Conservation (phyloP, 768 basidiomycete genomes). For the Tulasnella calospora region DNA sequence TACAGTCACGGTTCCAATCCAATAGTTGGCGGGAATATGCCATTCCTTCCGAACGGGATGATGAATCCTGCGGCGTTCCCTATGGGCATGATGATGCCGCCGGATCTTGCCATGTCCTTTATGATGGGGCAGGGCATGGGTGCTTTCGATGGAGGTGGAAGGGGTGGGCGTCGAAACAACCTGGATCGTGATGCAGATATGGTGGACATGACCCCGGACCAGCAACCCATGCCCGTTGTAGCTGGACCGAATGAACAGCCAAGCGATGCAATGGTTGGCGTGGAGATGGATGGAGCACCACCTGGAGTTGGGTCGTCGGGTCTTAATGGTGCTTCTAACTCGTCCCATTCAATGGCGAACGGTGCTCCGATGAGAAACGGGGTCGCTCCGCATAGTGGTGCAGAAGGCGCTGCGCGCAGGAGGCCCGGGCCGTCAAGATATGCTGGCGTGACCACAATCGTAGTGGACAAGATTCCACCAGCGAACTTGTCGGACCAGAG, state of each 20-base stretch:
- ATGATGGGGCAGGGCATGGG: constrained; percentile 23
- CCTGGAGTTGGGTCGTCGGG: neutral
- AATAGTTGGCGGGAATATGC: constrained; percentile 43
- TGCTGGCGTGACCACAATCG: constrained; percentile 70
- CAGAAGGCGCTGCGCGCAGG: constrained; percentile 41
- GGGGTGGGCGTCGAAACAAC: constrained; percentile 30
- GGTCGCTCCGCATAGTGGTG: constrained; percentile 55
- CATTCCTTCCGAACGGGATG: constrained; percentile 44
- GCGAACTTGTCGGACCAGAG: constrained; percentile 66
- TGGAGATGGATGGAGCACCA: neutral
- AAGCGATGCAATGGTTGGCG: constrained; percentile 6
- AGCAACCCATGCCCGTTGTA: constrained; percentile 6
- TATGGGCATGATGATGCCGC: constrained; percentile 55
- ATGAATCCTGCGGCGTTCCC: constrained; percentile 50
- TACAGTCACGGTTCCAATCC: constrained; percentile 91
- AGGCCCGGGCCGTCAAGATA: constrained; percentile 50
- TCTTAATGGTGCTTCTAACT: constrained; percentile 30
- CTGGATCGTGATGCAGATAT: constrained; percentile 37
- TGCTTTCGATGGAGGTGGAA: neutral
- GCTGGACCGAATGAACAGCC: neutral
- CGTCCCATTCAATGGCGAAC: constrained; percentile 30
- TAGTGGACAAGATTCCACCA: constrained; percentile 90
- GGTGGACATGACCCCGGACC: constrained; percentile 22
- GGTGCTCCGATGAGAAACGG: constrained; percentile 32
- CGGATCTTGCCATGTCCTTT: constrained; percentile 47